These are phyloP conservation scores for Aureobasidium sp. DNA, from an alignment of 2,329 filamentous ascomycete species.

Conservation along the genomic window DNA sequence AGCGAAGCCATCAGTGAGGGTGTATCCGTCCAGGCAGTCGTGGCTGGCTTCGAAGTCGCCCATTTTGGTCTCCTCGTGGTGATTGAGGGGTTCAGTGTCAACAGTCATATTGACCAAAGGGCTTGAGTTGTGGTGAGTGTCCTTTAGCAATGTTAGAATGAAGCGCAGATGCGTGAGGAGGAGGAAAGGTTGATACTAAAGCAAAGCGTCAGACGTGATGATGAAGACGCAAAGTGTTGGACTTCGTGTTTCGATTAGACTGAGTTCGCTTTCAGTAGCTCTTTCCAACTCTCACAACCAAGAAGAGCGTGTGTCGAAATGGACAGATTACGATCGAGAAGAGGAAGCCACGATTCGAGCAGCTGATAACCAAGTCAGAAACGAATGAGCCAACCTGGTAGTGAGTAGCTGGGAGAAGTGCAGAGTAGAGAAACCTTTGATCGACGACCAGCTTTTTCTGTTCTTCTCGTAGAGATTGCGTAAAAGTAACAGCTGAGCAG, in stretches of 20 bases:
- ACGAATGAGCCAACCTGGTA: constrained; percentile 1
- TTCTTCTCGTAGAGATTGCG: background rate
- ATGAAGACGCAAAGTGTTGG: constrained; percentile 6
- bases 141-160: constrained; percentile 6
- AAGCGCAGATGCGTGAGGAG: background rate
- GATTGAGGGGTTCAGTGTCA: background rate
- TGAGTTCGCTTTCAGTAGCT: constrained; percentile 1
- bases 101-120: background rate
- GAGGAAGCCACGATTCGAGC: constrained; percentile 2
- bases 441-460: background rate
- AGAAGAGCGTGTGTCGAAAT: background rate
- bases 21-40: background rate
- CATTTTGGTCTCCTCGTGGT: background rate
- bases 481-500: constrained; percentile 7
- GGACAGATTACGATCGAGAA: background rate
- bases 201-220: background rate
- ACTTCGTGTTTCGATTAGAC: background rate
- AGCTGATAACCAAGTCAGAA: constrained; percentile 10
- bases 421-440: background rate
- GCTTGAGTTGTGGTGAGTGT: background rate
- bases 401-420: background rate
- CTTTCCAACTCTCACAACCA: constrained; percentile 2
- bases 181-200: background rate
- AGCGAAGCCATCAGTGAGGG: background rate
- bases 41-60: background rate